Percentiles rank a stretch among this genome's conserved stretches.
These are phyloP conservation scores for Lactuca sativa DNA, from an alignment of 129 eudicot species.

Conservation along the genomic window DNA sequence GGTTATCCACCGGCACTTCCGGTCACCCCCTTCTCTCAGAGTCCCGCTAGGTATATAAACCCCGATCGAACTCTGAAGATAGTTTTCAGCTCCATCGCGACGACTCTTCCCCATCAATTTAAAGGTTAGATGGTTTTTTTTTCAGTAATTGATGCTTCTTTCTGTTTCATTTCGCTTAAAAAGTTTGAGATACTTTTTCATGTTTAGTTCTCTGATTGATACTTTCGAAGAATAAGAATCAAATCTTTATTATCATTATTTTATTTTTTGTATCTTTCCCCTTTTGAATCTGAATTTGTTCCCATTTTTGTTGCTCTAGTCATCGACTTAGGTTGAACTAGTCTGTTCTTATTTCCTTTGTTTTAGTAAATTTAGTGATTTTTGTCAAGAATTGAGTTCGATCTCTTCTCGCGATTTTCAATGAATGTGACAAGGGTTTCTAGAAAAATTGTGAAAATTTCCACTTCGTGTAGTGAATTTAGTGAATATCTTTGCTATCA, in stretches of 20 bases:
- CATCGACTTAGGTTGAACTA: not conserved
- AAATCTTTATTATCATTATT: not conserved
- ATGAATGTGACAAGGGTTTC: slow-evolving; percentile 12
- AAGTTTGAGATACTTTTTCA: not conserved
- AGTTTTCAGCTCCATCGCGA: slow-evolving; percentile 7
- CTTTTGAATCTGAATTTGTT: slow-evolving; percentile 4
- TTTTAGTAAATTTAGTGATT: not conserved
- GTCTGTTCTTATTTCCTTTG: not conserved
- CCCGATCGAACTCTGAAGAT: slow-evolving; percentile 24
- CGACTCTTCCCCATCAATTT: not conserved
- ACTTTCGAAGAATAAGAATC: not conserved
- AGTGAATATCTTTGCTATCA: not conserved
- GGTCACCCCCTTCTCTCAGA: slow-evolving; percentile 24
- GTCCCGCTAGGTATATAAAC: slow-evolving; percentile 54
- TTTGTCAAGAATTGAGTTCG: slow-evolving; percentile 13
- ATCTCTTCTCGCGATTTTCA: not conserved
- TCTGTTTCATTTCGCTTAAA: not conserved
- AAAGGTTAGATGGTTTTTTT: slow-evolving; percentile 14
- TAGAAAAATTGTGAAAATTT: not conserved
- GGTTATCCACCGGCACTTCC: slow-evolving; percentile 30
- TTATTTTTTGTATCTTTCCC: not conserved
- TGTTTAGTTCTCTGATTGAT: slow-evolving; percentile 10
- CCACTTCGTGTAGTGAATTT: not conserved
- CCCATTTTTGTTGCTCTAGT: not conserved
- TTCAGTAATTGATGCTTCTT: not conserved